These are phyloP conservation scores for Allodekkera sacchari DNA, from an alignment of 805 yeast genomes.

Conservation along the genomic window DNA sequence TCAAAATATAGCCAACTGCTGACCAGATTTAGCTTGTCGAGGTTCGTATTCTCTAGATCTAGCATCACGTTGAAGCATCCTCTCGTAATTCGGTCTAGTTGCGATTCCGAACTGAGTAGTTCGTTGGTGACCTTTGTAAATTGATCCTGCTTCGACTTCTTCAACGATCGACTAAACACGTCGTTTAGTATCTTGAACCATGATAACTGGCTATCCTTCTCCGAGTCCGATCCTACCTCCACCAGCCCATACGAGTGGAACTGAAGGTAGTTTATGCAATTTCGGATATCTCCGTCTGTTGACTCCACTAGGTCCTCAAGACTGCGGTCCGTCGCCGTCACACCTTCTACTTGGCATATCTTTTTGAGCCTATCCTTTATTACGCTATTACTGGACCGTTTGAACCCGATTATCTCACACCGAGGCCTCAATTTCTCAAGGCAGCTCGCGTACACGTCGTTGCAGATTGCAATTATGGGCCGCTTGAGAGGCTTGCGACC, in stretches of 20 bases:
- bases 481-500: conserved; percentile 49
- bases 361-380: conserved; percentile 39
- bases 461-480: conserved; percentile 90
- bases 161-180: conserved; percentile 48
- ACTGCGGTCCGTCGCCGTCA: conserved; percentile 36
- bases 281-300: conserved; percentile 78
- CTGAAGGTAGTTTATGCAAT: conserved; percentile 77
- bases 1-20: conserved; percentile 74
- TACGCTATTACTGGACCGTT: conserved; percentile 43
- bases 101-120: conserved; percentile 37
- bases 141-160: conserved; percentile 36
- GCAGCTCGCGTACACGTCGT: conserved; percentile 70
- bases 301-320: conserved; percentile 54
- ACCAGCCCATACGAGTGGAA: conserved; percentile 39
- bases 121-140: conserved; percentile 23
- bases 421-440: conserved; percentile 66
- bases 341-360: conserved; percentile 47
- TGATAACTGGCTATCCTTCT: conserved; percentile 54
- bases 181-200: conserved; percentile 62
- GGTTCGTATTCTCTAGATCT: conserved; percentile 50
- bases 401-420: conserved; percentile 65
- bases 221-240: not conserved
- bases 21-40: conserved; percentile 49
- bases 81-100: conserved; percentile 54
- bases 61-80: conserved; percentile 65